Conservation (phyloP, 352 stramenopile genomes). For the Phytophthora palmivora region DNA sequence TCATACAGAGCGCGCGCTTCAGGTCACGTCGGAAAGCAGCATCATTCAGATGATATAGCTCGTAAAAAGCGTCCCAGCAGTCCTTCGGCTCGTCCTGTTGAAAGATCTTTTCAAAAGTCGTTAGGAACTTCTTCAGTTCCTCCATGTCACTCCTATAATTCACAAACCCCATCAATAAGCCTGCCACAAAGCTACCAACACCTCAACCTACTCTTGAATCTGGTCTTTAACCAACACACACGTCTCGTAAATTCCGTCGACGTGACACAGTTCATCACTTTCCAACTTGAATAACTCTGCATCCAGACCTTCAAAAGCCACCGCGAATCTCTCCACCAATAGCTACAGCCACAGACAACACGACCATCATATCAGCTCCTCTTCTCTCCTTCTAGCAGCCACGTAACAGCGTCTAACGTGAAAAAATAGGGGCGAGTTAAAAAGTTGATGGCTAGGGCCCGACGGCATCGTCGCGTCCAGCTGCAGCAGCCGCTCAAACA, state of each 20-base stretch:
- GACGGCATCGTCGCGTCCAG: constrained; percentile 47
- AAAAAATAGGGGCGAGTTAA: constrained; percentile 65
- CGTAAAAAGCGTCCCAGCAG: constrained; percentile 61
- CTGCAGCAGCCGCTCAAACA: constrained; percentile 75
- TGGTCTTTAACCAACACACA: constrained; percentile 54
- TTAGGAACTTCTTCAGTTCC: constrained; percentile 54
- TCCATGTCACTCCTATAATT: constrained; percentile 23
- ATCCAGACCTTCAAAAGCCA: constrained; percentile 56
- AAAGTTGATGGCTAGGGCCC: constrained; percentile 44
- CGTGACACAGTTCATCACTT: constrained; percentile 66
- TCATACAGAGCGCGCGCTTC: constrained; percentile 57
- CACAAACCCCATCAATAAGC: neutral
- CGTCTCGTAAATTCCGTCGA: constrained; percentile 62
- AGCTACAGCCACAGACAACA: constrained; percentile 39
- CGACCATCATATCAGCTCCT: neutral
- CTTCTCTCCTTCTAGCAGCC: neutral
- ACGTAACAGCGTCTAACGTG: constrained; percentile 49
- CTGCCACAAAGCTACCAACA: neutral
- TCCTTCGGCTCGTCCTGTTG: constrained; percentile 66
- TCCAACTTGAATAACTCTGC: constrained; percentile 75
- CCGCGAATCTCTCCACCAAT: constrained; percentile 66
- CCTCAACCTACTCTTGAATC: constrained; percentile 48
- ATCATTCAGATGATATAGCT: constrained; percentile 47
- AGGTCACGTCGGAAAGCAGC: constrained; percentile 73
- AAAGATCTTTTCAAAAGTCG: constrained; percentile 58